These are phyloP conservation scores for Suaeda aralocaspica DNA, from an alignment of 148 eudicot species.

Conservation along the genomic window DNA sequence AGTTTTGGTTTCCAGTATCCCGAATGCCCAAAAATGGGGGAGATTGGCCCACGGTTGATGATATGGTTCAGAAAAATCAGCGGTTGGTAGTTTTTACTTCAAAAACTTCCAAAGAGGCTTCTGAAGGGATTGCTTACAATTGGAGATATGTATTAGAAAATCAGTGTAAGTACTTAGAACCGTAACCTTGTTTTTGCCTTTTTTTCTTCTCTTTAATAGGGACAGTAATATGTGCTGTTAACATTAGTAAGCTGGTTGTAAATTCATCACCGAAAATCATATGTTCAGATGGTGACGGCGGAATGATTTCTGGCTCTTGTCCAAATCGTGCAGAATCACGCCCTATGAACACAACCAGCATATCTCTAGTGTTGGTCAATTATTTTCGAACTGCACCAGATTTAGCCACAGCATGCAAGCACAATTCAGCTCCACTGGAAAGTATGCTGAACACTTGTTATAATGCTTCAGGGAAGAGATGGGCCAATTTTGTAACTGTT, in stretches of 20 bases:
- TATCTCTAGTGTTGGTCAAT: slow-evolving; percentile 66
- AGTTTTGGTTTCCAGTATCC: slow-evolving; percentile 82
- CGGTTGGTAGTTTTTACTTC: slow-evolving; percentile 88
- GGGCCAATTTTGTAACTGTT: slow-evolving; percentile 90
- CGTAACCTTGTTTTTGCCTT: neutral
- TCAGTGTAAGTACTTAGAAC: slow-evolving; percentile 61
- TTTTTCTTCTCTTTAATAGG: neutral
- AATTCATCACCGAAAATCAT: neutral
- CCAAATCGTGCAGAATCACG: slow-evolving; percentile 78
- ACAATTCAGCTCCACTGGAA: slow-evolving; percentile 65
- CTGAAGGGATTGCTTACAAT: slow-evolving; percentile 92
- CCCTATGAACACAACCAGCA: slow-evolving; percentile 54
- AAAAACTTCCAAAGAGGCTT: slow-evolving; percentile 64
- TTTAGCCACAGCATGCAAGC: slow-evolving; percentile 56
- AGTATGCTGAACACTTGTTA: slow-evolving; percentile 63
- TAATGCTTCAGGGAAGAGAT: slow-evolving; percentile 63
- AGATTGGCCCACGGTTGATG: slow-evolving; percentile 88
- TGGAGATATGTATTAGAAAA: slow-evolving; percentile 91
- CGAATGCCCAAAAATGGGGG: slow-evolving; percentile 83
- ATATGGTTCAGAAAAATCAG: slow-evolving; percentile 73
- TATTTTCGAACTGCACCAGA: slow-evolving; percentile 58
- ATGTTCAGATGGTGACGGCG: slow-evolving; percentile 71
- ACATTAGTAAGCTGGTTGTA: neutral
- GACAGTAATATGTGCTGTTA: neutral
- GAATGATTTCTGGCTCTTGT: slow-evolving; percentile 63